These are phyloP conservation scores for Chlorella vulgaris DNA, from an alignment of 139 green algal genomes.

Conservation along the genomic window DNA sequence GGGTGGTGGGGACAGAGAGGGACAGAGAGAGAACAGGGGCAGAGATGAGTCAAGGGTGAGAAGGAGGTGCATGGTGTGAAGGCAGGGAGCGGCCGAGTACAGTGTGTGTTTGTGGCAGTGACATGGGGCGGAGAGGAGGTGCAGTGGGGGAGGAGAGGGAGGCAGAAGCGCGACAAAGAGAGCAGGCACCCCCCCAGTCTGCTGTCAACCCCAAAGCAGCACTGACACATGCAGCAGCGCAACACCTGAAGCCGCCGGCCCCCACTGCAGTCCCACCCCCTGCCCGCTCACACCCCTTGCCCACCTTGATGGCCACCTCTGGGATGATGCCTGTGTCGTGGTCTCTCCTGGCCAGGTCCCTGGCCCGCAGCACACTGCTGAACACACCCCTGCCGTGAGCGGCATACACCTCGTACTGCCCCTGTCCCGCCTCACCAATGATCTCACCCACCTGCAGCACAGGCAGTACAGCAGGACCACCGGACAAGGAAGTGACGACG, in stretches of 20 bases:
- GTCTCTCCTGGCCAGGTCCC: conserved; percentile 59
- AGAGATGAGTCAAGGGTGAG: no score
- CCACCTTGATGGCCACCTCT: conserved; percentile 34
- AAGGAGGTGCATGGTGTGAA: no score
- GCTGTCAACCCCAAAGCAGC: not conserved
- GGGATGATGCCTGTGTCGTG: not conserved
- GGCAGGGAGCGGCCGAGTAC: no score
- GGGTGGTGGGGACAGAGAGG: not conserved
- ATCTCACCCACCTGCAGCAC: conserved; percentile 25
- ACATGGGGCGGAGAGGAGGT: no score
- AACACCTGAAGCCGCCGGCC: no score
- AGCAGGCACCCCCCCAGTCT: not conserved
- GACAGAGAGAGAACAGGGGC: no score
- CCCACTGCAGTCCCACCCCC: not conserved
- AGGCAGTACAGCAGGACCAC: not conserved
- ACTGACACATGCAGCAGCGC: no score
- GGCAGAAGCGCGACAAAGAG: not conserved
- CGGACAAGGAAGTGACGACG: not conserved
- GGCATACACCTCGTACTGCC: conserved; percentile 77
- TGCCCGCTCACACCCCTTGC: not conserved
- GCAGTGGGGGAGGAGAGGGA: not conserved
- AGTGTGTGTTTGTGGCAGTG: no score
- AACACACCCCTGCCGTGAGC: conserved; percentile 94
- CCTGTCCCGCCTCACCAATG: conserved; percentile 81
- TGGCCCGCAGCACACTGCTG: conserved; percentile 87